phyloP scores from a whole-genome alignment of 768 basidiomycete genomes.

The Mycena sanguinolenta region DNA sequence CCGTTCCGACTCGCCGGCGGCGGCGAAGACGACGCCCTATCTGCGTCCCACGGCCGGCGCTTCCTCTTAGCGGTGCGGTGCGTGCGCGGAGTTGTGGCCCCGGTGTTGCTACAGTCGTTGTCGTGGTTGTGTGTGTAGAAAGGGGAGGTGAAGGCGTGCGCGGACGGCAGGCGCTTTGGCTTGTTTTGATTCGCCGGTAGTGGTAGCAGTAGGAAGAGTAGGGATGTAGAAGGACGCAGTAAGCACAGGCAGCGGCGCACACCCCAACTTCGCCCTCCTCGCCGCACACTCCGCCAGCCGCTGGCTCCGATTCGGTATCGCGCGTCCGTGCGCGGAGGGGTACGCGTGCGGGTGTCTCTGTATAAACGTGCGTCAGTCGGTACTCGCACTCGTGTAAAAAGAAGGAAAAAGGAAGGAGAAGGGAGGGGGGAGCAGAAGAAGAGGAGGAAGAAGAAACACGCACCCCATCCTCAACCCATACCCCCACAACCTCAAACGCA shows the following conservation, averaged over 20 bases:
- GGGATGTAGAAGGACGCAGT: neutral
- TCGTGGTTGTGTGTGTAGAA: neutral
- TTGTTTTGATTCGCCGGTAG: too few species aligned
- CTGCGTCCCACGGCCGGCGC: conserved; percentile 4
- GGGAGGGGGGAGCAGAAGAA: neutral
- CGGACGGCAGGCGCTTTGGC: too few species aligned
- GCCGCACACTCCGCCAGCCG: conserved; percentile 76
- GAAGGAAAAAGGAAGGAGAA: neutral
- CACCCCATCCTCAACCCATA: conserved; percentile 72
- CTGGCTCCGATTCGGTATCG: conserved; percentile 73
- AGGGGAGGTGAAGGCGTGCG: neutral
- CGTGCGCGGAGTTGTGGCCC: conserved; percentile 29
- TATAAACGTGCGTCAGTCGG: conserved; percentile 36
- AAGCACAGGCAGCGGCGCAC: conserved; percentile 40
- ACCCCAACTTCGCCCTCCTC: conserved; percentile 65
- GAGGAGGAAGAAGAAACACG: conserved; percentile 37
- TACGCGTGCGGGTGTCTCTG: conserved; percentile 54
- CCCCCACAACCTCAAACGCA: conserved; percentile 77
- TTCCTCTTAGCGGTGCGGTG: conserved; percentile 40
- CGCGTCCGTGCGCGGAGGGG: conserved; percentile 58
- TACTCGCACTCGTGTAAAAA: too few species aligned
- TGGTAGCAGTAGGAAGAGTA: too few species aligned
- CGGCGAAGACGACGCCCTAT: neutral
- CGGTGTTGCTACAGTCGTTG: too few species aligned
- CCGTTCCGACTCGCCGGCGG: conserved; percentile 45